Conservation (phyloP, 75 land plant genomes). For the Cunninghamia lanceolata region DNA sequence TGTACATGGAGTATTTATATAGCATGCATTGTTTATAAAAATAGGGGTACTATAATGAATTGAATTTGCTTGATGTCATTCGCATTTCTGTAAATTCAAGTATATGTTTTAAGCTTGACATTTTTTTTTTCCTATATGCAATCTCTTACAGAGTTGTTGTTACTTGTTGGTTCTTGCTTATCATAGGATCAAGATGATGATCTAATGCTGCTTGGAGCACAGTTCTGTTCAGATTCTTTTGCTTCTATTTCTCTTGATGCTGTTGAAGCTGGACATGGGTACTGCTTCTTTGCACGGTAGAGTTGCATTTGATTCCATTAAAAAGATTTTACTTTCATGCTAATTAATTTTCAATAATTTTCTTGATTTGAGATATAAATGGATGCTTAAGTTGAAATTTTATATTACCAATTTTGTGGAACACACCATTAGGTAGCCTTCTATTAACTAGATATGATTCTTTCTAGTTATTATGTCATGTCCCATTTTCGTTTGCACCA, state of each 20-base stretch:
- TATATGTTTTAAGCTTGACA: neutral
- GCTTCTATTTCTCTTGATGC: conserved; percentile 66
- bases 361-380: neutral
- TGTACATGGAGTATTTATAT: neutral
- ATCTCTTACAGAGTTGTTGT: neutral
- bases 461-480: neutral
- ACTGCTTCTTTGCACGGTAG: conserved; percentile 82
- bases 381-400: neutral
- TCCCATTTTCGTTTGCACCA: no score
- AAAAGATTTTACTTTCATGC: neutral
- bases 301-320: neutral
- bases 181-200: conserved; percentile 87
- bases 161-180: neutral
- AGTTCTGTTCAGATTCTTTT: conserved; percentile 83
- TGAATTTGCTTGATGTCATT: neutral
- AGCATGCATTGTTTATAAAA: neutral
- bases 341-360: neutral
- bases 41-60: neutral
- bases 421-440: neutral
- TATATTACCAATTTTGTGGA: neutral
- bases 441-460: neutral
- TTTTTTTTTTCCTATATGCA: neutral
- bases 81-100: neutral
- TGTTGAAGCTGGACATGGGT: conserved; percentile 40
- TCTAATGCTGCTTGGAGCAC: conserved; percentile 81